These are phyloP conservation scores for Spergularia marina DNA, from an alignment of 148 eudicot genomes.

Conservation along the genomic window DNA sequence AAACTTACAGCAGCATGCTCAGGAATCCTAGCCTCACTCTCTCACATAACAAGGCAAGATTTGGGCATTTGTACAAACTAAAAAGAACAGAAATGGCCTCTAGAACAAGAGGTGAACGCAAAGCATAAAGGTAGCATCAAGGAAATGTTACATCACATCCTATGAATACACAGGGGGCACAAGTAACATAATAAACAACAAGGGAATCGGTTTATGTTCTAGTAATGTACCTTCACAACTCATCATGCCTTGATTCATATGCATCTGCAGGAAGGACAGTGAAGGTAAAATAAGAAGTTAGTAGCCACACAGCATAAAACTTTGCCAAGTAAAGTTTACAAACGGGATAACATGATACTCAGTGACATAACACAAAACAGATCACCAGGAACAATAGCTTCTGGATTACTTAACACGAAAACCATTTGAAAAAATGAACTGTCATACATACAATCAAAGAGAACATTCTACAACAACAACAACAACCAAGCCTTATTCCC, in stretches of 20 bases:
- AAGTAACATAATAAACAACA: not conserved
- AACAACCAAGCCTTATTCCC: too few relatives aligned
- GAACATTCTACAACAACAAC: not conserved
- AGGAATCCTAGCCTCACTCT: not conserved
- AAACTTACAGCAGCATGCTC: not conserved
- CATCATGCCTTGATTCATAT: conserved; percentile 35
- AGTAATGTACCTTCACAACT: conserved; percentile 37
- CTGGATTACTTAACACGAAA: not conserved
- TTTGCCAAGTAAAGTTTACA: not conserved
- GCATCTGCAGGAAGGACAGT: conserved; percentile 16
- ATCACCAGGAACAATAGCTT: not conserved
- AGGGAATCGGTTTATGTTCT: conserved; percentile 18
- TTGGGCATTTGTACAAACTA: not conserved
- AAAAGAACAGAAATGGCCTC: not conserved
- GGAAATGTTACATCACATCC: conserved; percentile 14
- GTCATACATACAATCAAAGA: not conserved
- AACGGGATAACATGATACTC: not conserved
- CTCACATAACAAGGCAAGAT: not conserved
- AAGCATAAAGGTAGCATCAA: not conserved
- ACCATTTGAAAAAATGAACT: not conserved
- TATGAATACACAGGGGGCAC: not conserved
- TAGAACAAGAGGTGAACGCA: not conserved
- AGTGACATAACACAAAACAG: not conserved
- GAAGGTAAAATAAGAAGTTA: not conserved
- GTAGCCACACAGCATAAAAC: not conserved